Conservation (phyloP, 1,139 yeast genomes). For the Candida sp. region DNA sequence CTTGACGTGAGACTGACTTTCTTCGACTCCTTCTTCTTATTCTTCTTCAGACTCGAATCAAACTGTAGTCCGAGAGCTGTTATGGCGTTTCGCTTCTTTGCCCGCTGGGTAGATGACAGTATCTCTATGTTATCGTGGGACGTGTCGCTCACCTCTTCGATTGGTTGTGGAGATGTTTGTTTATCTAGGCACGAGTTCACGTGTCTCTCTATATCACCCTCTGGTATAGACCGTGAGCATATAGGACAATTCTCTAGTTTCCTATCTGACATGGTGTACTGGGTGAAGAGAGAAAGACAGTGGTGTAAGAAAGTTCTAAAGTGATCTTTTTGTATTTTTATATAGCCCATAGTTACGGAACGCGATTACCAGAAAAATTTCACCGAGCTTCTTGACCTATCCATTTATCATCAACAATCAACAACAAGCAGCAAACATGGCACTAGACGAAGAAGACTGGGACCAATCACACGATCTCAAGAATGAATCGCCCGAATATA, state of each 20-base stretch:
- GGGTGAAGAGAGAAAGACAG: too few relatives aligned
- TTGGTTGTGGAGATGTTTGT: slow-evolving; percentile 10
- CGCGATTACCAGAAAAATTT: not conserved
- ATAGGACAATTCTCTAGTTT: slow-evolving; percentile 33
- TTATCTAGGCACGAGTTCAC: slow-evolving; percentile 42
- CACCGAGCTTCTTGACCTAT: too few relatives aligned
- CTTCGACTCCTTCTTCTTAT: slow-evolving; percentile 22
- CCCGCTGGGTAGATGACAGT: not conserved
- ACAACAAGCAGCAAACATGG: not conserved
- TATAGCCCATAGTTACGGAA: not conserved
- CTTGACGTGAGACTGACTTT: slow-evolving; percentile 34
- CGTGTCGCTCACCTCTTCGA: slow-evolving; percentile 5
- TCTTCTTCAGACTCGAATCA: slow-evolving; percentile 25
- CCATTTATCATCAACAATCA: too few relatives aligned
- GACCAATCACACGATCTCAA: not conserved
- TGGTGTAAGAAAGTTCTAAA: too few relatives aligned
- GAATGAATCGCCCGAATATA: not conserved
- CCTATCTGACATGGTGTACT: too few relatives aligned
- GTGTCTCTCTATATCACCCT: slow-evolving; percentile 37
- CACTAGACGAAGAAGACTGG: not conserved
- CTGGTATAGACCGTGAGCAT: slow-evolving; percentile 30
- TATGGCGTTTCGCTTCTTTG: slow-evolving; percentile 24
- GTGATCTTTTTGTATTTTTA: too few relatives aligned
- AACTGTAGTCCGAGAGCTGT: slow-evolving; percentile 33
- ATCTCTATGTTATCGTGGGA: slow-evolving; percentile 9